Evolutionary conservation across 2,329 filamentous ascomycete species (phyloP).

Genomic region (Cercospora sojina): DNA sequence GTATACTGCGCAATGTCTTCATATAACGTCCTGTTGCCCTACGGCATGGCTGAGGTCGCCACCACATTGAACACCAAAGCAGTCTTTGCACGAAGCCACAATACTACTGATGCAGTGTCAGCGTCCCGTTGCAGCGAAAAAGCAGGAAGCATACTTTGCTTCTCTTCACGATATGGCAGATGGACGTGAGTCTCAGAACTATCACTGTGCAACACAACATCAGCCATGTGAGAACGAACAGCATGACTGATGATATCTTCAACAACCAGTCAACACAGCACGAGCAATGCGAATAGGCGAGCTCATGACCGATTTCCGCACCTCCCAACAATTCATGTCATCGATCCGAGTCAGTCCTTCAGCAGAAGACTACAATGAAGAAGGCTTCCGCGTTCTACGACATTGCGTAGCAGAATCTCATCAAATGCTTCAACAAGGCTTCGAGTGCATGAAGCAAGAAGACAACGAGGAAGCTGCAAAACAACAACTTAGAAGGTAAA

Average conservation of each 20-base stretch:
- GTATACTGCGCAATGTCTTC: background rate
- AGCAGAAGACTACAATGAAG: constrained; percentile 57
- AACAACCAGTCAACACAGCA: constrained; percentile 58
- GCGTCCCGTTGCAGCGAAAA: background rate
- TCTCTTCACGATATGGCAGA: constrained; percentile 50
- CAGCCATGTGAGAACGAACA: background rate
- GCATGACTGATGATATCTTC: background rate
- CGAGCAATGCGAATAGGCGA: constrained; percentile 63
- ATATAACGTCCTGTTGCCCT: constrained; percentile 9
- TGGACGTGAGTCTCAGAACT: constrained; percentile 46
- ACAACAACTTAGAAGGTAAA: constrained; percentile 57
- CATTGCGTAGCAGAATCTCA: constrained; percentile 58
- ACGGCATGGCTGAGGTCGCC: constrained; percentile 8
- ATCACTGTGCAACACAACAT: background rate
- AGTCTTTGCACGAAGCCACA: constrained; percentile 2
- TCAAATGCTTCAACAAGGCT: constrained; percentile 55
- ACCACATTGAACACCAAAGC: constrained; percentile 3
- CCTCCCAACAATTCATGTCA: constrained; percentile 58
- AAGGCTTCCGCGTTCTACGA: constrained; percentile 59
- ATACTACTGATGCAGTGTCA: background rate
- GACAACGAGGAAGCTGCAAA: constrained; percentile 56
- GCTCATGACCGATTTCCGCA: constrained; percentile 64
- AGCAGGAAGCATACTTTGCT: background rate
- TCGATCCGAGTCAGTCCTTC: constrained; percentile 53
- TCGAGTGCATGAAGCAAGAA: constrained; percentile 35